Base-by-base conservation (phyloP, 345 rosid species). In the Hirschfeldia incana region DNA sequence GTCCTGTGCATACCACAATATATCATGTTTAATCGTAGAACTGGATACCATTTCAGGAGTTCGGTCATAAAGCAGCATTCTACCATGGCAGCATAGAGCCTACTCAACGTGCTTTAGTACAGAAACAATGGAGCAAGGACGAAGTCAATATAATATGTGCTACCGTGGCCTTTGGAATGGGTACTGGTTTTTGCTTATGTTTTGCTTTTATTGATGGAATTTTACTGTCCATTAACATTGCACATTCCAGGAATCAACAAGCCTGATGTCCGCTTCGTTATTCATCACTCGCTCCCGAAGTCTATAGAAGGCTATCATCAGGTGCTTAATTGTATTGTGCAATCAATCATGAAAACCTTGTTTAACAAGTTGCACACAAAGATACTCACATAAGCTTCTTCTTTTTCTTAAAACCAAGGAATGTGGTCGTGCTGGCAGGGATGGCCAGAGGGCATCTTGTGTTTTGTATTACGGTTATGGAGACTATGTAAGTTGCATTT, bases 301-400 rank as follows among this genome's bases (percentile, higher is more conserved):
- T 95, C 99, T 36, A 93, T 95, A 77, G 99, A 95, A 87, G 99
- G 99, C 78, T 95, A 95, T 83, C 98, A 95, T 85, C 99, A 95
- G 94, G 99, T 95, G 83, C 33, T 60, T 12, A 59, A 70, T 69
- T 29, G 49, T 55, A 2, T 67, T 30, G 63, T 49, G 1, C 65
- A 13, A 12, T 33, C 15, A 36, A 9, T 60, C 26, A 67, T 67
- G 74, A 27, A 63, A 61, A 51, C 68, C 21, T 33, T 39, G 11
- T 67, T 12, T 51, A 42, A 30, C 42, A 17, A 49, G 49, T 16
- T 71, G 17, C 58, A 58, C 46, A 66, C 44, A 26, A 33, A n/a
- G n/a, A 28, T 51, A 34, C 65, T 81, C 15, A 67, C 51, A 13
- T 82, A 44, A 69, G 80, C 29, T 39, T 13, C n/a, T 39, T 70